phyloP scores from a whole-genome alignment of 352 stramenopile genomes.

The Globisporangium abappressorium region DNA sequence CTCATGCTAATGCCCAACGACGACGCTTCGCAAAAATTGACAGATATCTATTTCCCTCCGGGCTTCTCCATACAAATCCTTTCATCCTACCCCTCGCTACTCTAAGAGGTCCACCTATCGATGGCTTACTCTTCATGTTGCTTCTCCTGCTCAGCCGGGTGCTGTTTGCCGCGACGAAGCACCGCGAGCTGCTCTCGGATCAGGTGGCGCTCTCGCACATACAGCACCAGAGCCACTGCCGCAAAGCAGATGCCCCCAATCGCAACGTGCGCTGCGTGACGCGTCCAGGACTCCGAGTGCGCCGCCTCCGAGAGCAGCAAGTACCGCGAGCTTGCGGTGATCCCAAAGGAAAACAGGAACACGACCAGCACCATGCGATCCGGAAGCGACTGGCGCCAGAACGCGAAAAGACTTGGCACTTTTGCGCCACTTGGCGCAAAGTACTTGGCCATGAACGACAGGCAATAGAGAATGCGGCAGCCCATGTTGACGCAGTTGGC shows the following conservation, averaged over 20 bases:
- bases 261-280: constrained; percentile 41
- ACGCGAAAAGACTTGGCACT: constrained; percentile 20
- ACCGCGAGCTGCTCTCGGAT: constrained; percentile 31
- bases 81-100: too few relatives aligned
- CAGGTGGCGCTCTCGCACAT: constrained; percentile 46
- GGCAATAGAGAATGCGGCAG: constrained; percentile 80
- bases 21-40: constrained; percentile 10
- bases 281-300: constrained; percentile 26
- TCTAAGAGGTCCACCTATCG: too few relatives aligned
- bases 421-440: constrained; percentile 25
- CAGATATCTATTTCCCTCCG: background rate
- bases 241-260: constrained; percentile 49
- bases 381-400: constrained; percentile 53
- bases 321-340: constrained; percentile 37
- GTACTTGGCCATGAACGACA: constrained; percentile 62
- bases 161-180: constrained; percentile 17
- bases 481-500: constrained; percentile 88
- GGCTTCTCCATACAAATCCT: too few relatives aligned
- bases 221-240: constrained; percentile 34
- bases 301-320: constrained; percentile 27
- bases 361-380: constrained; percentile 45
- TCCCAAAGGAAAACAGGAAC: constrained; percentile 36
- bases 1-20: background rate
- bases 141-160: constrained; percentile 13
- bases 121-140: constrained; percentile 22